Conservation (phyloP, 345 rosid genomes). For the Gynandropsis gynandra region DNA sequence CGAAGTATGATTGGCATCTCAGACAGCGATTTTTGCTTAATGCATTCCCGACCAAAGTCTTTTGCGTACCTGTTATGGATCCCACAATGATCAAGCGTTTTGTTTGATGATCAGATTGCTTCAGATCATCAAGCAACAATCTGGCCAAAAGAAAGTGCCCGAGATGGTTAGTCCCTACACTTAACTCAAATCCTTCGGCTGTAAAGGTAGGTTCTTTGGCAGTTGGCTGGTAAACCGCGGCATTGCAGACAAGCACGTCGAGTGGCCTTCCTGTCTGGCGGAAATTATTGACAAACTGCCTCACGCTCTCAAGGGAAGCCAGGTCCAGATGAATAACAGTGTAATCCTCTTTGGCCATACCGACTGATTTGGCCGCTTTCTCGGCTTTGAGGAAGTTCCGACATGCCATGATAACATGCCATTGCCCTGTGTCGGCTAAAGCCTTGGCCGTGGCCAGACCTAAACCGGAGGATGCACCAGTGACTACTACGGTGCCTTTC, state of each 20-base stretch:
- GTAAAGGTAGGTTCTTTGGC: conserved; percentile 86
- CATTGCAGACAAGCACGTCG: conserved; percentile 89
- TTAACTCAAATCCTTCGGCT: conserved; percentile 92
- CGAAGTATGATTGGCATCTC: too few species aligned
- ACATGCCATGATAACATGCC: conserved; percentile 93
- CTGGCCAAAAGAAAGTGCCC: conserved; percentile 89
- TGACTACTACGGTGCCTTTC: conserved; percentile 64
- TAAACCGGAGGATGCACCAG: conserved; percentile 90
- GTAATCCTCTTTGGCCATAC: conserved; percentile 74
- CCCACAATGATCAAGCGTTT: conserved; percentile 90
- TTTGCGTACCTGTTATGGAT: conserved; percentile 70
- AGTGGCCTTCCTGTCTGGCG: conserved; percentile 56
- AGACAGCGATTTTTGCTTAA: too few species aligned
- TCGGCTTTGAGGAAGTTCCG: conserved; percentile 87
- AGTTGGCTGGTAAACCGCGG: conserved; percentile 87
- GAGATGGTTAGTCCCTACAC: conserved; percentile 95
- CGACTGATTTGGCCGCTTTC: conserved; percentile 74
- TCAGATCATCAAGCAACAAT: conserved; percentile 69
- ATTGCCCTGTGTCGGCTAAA: conserved; percentile 78
- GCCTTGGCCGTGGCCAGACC: conserved; percentile 90
- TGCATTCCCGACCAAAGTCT: not conserved
- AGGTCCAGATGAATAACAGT: conserved; percentile 92
- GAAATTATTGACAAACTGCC: conserved; percentile 72
- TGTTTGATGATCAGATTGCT: conserved; percentile 77
- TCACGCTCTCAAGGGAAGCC: conserved; percentile 82